Evolutionary conservation across 2,329 filamentous ascomycete genomes (phyloP), one percentile per base, ranked within the genome.

Genomic region (Colletotrichum aenigma): DNA sequence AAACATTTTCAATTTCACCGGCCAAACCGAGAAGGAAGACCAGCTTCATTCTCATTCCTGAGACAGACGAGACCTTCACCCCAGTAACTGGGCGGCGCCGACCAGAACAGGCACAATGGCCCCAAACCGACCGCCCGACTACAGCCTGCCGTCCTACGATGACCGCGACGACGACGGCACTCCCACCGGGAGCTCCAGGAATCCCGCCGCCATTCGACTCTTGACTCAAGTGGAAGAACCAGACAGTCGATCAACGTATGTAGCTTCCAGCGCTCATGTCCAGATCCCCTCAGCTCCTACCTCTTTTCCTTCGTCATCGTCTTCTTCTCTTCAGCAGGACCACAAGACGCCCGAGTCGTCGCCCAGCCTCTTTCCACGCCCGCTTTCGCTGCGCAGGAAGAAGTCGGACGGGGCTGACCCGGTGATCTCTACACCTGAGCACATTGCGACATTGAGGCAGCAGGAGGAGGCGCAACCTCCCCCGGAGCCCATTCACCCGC

Each of bases 171-270:
- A 89, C 78, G 85, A 87, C 43, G 43, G 43, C 77, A 88, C 86
- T 32, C 86, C 87, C 21, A 85, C 85, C 52, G 85, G 86, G 75
- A 84, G 87, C 71, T 79, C 82, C 48, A 81, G 80, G 74, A 89
- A 89, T 80, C 83, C 87, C 60, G 88, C 91, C 38, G 89, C 88
- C 76, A 88, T 93, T 70, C 88, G 92, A 79, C 85, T 93, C 79
- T 85, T 93, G 84, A 93, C 91, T 68, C 92, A 91, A 8, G 87
- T 91, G 82, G 91, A 93, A 80, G 91, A 92, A 62, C 84, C 88
- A 36, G 85, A 85, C 84, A 87, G 77, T 71, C 84, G 86, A 81
- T 86, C 89, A 61, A 36, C 55, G 91, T 93, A 93, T 86, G 91
- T 93, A 85, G 78, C 78, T 68, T 32, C 30, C 65, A 76, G 36